A percentile compares a stretch with the other conserved stretches of the same genome.
Conservation (phyloP, 495 filamentous ascomycete genomes). For the Daldinia grandis region DNA sequence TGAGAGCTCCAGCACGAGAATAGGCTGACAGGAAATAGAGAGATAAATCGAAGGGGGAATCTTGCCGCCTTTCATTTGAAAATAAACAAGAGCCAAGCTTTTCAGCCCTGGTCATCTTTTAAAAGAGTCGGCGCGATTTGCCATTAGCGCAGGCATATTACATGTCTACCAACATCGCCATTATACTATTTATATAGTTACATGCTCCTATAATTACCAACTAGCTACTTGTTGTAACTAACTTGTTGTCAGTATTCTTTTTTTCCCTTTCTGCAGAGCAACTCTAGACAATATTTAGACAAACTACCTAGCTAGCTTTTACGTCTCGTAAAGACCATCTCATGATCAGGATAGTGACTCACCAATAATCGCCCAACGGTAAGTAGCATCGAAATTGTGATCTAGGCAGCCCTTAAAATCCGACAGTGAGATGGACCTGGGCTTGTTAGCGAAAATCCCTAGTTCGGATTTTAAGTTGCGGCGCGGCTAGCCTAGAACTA, state of each 20-base stretch:
- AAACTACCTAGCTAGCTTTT: not conserved
- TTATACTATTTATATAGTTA: not conserved
- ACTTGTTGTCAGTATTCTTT: not conserved
- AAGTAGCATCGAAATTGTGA: not conserved
- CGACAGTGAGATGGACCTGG: too few relatives aligned
- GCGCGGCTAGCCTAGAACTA: not conserved
- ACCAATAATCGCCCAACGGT: not conserved
- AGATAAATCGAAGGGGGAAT: constrained; percentile 10
- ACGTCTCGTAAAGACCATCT: not conserved
- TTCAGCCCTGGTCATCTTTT: constrained; percentile 19
- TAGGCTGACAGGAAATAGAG: constrained; percentile 19
- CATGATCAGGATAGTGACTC: not conserved
- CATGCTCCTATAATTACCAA: not conserved
- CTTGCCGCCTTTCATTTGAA: constrained; percentile 19
- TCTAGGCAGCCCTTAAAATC: not conserved
- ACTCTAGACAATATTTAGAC: not conserved
- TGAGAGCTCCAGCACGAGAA: constrained; percentile 18
- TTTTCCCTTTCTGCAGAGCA: not conserved
- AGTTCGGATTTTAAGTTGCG: not conserved
- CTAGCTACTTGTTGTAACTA: not conserved
- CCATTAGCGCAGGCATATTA: constrained; percentile 12
- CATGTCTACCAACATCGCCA: not conserved
- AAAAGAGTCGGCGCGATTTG: constrained; percentile 10
- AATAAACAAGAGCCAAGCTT: constrained; percentile 35
- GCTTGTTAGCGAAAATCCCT: too few relatives aligned